A percentile compares a stretch with the other conserved stretches of the same genome.
phyloP scores from a whole-genome alignment of 306 rosid genomes.

The Quercus variabilis region DNA sequence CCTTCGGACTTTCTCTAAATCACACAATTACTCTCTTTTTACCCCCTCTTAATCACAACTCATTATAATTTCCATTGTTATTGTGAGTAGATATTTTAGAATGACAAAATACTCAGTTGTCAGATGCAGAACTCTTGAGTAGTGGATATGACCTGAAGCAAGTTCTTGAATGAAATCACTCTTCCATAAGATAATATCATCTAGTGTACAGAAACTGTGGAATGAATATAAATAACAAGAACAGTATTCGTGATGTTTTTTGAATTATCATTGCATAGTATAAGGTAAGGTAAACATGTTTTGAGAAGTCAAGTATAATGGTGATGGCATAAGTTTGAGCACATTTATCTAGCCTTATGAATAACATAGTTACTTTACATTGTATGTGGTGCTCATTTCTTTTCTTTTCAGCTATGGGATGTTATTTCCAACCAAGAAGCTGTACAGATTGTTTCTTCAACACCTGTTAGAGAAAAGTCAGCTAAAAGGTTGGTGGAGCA shows the following conservation, averaged over 20 bases:
- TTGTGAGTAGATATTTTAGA: neutral
- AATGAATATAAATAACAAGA: too few species aligned
- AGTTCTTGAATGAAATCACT: too few species aligned
- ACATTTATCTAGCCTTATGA: neutral
- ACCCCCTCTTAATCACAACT: neutral
- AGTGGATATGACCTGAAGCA: too few species aligned
- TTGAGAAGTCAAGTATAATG: neutral
- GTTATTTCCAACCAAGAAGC: slow-evolving; percentile 72
- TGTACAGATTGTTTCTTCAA: slow-evolving; percentile 45
- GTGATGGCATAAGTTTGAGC: neutral
- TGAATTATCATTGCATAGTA: neutral
- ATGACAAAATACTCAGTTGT: too few species aligned
- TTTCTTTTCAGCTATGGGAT: slow-evolving; percentile 62
- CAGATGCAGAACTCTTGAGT: too few species aligned
- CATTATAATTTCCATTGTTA: neutral
- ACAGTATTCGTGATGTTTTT: neutral
- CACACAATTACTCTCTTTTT: neutral
- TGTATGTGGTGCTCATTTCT: neutral
- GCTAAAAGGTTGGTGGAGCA: slow-evolving; percentile 54
- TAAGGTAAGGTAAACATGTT: neutral
- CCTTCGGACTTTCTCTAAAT: neutral
- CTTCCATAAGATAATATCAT: too few species aligned
- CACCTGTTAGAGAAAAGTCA: slow-evolving; percentile 50
- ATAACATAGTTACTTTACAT: neutral
- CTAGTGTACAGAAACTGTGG: too few species aligned